These are phyloP conservation scores for Trichothecium roseum DNA, from an alignment of 2,329 filamentous ascomycete species.

Conservation along the genomic window DNA sequence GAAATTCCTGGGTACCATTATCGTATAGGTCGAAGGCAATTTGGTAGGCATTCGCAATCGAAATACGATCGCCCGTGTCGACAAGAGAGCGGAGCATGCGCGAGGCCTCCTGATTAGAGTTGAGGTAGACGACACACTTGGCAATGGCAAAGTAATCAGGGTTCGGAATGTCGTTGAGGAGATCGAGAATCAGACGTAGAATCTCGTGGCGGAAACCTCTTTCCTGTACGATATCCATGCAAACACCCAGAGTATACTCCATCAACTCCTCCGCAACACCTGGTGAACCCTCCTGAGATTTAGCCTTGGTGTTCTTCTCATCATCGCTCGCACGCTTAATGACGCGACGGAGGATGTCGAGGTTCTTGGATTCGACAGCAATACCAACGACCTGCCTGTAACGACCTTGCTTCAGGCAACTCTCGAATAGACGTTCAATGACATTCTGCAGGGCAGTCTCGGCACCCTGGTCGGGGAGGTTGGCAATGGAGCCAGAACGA, in stretches of 20 bases:
- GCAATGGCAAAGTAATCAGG: constrained; percentile 98
- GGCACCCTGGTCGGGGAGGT: constrained; percentile 58
- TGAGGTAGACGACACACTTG: constrained; percentile 92
- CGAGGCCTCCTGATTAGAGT: constrained; percentile 84
- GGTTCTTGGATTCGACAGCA: constrained; percentile 85
- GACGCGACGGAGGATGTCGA: constrained; percentile 75
- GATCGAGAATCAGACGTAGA: constrained; percentile 79
- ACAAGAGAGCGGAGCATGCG: constrained; percentile 76
- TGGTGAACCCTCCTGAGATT: constrained; percentile 35
- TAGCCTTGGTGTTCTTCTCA: constrained; percentile 58
- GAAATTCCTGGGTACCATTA: constrained; percentile 94
- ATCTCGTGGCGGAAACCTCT: constrained; percentile 76
- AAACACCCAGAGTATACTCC: constrained; percentile 92
- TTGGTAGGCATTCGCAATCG: constrained; percentile 83
- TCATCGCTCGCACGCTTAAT: constrained; percentile 86
- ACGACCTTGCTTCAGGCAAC: constrained; percentile 72
- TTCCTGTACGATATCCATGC: constrained; percentile 97
- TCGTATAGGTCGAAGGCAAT: constrained; percentile 98
- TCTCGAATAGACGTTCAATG: constrained; percentile 84
- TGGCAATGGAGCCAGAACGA: constrained; percentile 49
- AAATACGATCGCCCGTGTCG: constrained; percentile 64
- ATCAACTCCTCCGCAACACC: constrained; percentile 80
- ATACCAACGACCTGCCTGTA: constrained; percentile 97
- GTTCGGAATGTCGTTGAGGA: constrained; percentile 84
- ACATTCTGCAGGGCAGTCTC: constrained; percentile 72